Percentiles rank a stretch among this genome's conserved stretches.
Evolutionary conservation across 1,284 basidiomycete genomes (phyloP).

Genomic region (Mycena sp.): DNA sequence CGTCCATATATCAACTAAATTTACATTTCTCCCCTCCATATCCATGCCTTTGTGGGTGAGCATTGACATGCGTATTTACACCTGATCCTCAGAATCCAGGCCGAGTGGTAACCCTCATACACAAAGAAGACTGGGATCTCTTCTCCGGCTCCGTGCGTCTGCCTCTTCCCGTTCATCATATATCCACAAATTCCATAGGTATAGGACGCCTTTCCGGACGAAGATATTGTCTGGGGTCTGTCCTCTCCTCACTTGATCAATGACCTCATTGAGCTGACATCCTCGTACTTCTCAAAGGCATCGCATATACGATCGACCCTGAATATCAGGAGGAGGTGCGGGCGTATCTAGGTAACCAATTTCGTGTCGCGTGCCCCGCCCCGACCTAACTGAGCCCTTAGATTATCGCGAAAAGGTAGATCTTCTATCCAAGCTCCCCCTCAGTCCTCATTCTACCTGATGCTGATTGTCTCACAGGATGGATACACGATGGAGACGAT

Average conservation of each 20-base stretch:
- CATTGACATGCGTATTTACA: not conserved
- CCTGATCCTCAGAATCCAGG: constrained; percentile 66
- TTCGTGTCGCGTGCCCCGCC: constrained; percentile 34
- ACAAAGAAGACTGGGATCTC: constrained; percentile 83
- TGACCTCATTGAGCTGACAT: no score
- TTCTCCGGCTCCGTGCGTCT: constrained; percentile 69
- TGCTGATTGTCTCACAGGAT: constrained; percentile 52
- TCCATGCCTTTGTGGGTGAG: not conserved
- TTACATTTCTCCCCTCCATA: no score
- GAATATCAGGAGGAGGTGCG: constrained; percentile 76
- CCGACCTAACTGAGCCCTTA: not conserved
- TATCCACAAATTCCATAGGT: not conserved
- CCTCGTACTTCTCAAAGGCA: constrained; percentile 51
- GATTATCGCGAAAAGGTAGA: constrained; percentile 19
- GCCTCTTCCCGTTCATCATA: not conserved
- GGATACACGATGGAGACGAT: constrained; percentile 78
- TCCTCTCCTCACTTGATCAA: not conserved
- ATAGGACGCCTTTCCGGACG: constrained; percentile 80
- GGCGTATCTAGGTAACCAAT: constrained; percentile 79
- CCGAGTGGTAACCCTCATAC: constrained; percentile 89
- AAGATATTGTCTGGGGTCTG: constrained; percentile 86
- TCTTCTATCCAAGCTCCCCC: no score
- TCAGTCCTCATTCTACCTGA: constrained; percentile 13
- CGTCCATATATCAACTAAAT: not conserved
- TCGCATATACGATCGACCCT: constrained; percentile 88